Base-by-base conservation (phyloP, 2,329 filamentous ascomycete species). In the Diaporthe ilicicola region DNA sequence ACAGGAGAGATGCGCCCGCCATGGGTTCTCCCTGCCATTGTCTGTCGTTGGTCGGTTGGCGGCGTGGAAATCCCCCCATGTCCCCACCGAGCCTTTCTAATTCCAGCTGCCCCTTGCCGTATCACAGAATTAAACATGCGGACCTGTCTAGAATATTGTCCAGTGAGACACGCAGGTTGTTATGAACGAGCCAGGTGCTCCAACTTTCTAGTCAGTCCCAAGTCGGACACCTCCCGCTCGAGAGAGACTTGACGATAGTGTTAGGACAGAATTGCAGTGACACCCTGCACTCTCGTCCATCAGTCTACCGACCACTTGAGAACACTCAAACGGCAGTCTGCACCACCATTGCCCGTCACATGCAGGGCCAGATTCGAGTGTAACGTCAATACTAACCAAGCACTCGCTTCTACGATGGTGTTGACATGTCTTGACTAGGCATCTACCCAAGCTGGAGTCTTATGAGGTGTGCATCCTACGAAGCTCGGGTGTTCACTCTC, bases 81-180 rank as follows among this genome's bases (percentile, higher is more conserved):
- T 10, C 37, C 37, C 37, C 37, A 39, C 37, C 46, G 56, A 24
- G 27, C 42, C 42, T 48, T 62, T 62, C 56, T 42, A 62, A 34
- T 48, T 34, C 39, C 56, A 48, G 42, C 56, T 29, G n/a, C 56
- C 56, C 56, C 56, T 62, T 42, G 48, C 42, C 27, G 42, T 34
- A 62, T 62, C 56, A 62, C 56, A 34, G 56, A 62, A 62, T 62
- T 62, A 62, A 62, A 62, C 29, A 48, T 22, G 39, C 27, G 39
- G 56, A 42, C 42, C 42, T 34, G 17, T n/a, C 39, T 19, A 39
- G 37, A 39, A 3, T 39, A 5, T 46, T 48, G 19, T 46, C 56
- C 56, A 62, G 56, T 62, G 42, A 62, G 56, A 61, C 39, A 44
- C 44, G 55, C 39, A 29, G 22, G 27, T 32, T 46, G 39, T 44